Conservation (phyloP, 352 stramenopile species). For the Phytophthora podocarpi region DNA sequence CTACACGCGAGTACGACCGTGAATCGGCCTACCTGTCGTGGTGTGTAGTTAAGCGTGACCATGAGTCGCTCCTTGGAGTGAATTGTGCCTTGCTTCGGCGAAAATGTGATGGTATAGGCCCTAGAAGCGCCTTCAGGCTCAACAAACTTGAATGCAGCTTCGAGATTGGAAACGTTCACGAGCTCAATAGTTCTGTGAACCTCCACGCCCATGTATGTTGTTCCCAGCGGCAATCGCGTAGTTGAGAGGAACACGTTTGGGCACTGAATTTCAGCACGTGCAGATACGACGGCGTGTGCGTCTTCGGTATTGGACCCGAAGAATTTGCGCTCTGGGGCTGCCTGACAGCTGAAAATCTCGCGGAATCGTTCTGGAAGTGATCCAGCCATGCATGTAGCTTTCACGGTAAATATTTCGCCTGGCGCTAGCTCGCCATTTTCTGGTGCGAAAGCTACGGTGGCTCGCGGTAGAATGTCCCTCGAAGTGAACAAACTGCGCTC, state of each 20-base stretch:
- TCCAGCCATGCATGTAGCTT: slow-evolving; percentile 55
- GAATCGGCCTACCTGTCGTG: slow-evolving; percentile 51
- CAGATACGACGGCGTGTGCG: slow-evolving; percentile 38
- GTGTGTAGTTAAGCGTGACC: slow-evolving; percentile 63
- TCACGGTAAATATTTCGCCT: slow-evolving; percentile 41
- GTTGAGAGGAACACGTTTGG: slow-evolving; percentile 76
- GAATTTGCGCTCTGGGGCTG: slow-evolving; percentile 38
- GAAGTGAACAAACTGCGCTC: slow-evolving; percentile 48
- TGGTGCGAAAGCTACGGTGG: slow-evolving; percentile 53
- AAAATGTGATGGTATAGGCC: slow-evolving; percentile 52
- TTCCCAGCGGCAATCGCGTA: slow-evolving; percentile 50
- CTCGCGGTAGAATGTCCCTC: slow-evolving; percentile 49
- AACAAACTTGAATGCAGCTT: slow-evolving; percentile 75
- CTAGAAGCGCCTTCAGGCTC: slow-evolving; percentile 63
- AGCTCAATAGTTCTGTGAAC: slow-evolving; percentile 55
- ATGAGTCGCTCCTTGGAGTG: slow-evolving; percentile 65
- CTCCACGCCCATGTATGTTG: slow-evolving; percentile 69
- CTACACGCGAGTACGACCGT: slow-evolving; percentile 66
- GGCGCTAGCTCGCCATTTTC: slow-evolving; percentile 49
- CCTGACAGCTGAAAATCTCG: slow-evolving; percentile 48
- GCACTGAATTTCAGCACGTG: slow-evolving; percentile 75
- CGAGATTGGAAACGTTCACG: slow-evolving; percentile 84
- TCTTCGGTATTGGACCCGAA: background rate
- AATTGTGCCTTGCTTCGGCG: slow-evolving; percentile 51
- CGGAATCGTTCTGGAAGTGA: slow-evolving; percentile 70